Base-by-base conservation (phyloP, 495 filamentous ascomycete species). In the Aspergillus saccharolyticus region DNA sequence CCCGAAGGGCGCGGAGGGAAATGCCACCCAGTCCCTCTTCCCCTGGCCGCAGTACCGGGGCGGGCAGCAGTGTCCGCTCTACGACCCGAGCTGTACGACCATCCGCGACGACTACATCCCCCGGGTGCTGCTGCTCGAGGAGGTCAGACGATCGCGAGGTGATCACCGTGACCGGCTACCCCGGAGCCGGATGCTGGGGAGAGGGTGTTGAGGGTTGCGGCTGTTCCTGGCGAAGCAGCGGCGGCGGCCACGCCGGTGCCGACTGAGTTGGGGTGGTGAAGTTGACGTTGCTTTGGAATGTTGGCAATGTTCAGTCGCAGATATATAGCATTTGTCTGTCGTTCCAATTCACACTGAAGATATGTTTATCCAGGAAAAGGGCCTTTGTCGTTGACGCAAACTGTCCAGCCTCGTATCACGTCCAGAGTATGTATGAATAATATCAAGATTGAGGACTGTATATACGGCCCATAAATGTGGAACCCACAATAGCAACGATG, bases 1-100 rank as follows among this genome's bases (percentile, higher is more conserved):
- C n/a, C 66, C 1, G 25, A 28, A 28, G 25, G 25, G 9, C 4
- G 25, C 4, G 25, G 66, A 63, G 0, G 12, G 14, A 5, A 53
- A 64, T 19, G 64, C 63, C 30, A 61, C 59, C 3, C 59, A 61
- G 43, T 51, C 63, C 0, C 24, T 69, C 2, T 57, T 69, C 44
- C 66, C 66, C 6, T 69, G 63, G 63, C 51, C 57, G 20, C 57
- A 66, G 61, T 69, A 61, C 22, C 50, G 50, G 12, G 66, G 66
- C n/a, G 66, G 63, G 12, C 44, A 43, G 28, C 66, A 69, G 39
- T 69, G 66, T 47, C 57, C 61, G 19, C 16, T 63, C 12, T 28
- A 56, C 19, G 55, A 49, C 14, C 28, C 53, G 15, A 52, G 42
- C 18, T 69, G 66, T 44, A 59, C 54, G 7, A 64, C 66, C 18